Evolutionary conservation across 768 basidiomycete species (phyloP).

Genomic region (Xerocomus spinulosus): DNA sequence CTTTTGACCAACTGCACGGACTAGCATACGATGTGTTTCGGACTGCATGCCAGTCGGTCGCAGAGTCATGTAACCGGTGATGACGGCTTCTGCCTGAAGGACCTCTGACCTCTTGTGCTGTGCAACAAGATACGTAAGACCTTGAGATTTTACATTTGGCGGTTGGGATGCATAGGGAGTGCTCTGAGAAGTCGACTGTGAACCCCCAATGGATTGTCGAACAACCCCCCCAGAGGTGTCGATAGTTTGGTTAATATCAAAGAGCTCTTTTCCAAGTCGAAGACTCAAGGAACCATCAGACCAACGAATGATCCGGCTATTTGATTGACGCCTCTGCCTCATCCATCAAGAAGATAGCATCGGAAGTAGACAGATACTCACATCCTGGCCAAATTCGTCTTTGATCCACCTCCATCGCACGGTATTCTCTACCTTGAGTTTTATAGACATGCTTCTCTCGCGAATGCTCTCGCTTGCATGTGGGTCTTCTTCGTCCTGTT

Average conservation of each 20-base stretch:
- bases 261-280: conserved; percentile 88
- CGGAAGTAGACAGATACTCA: conserved; percentile 37
- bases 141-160: conserved; percentile 50
- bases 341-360: neutral
- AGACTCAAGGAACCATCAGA: conserved; percentile 91
- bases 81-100: conserved; percentile 78
- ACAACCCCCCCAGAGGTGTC: conserved; percentile 69
- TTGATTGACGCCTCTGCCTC: conserved; percentile 74
- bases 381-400: conserved; percentile 69
- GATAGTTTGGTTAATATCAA: conserved; percentile 79
- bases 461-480: conserved; percentile 56
- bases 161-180: conserved; percentile 37
- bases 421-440: conserved; percentile 89
- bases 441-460: conserved; percentile 80
- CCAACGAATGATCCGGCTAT: conserved; percentile 90
- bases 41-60: conserved; percentile 89
- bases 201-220: conserved; percentile 52
- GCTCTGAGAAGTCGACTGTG: conserved; percentile 39
- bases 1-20: conserved; percentile 79
- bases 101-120: conserved; percentile 84
- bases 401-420: conserved; percentile 94
- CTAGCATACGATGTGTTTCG: conserved; percentile 84
- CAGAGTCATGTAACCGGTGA: conserved; percentile 80
- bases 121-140: conserved; percentile 84
- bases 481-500: conserved; percentile 65